phyloP scores from a whole-genome alignment of 1,284 basidiomycete species.

The Chalciporus piperatoides region DNA sequence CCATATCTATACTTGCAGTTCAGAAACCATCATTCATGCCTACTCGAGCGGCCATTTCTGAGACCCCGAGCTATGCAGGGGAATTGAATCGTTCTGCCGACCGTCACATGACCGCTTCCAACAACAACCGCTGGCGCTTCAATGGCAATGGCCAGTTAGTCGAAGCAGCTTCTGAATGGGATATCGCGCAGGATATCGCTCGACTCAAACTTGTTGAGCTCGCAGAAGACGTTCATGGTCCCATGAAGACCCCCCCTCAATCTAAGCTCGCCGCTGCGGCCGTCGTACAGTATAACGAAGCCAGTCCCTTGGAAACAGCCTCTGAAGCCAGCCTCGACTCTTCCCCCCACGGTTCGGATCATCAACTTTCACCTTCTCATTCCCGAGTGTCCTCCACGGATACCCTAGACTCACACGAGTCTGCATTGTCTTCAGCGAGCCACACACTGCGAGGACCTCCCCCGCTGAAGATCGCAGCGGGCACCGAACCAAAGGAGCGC shows the following conservation, averaged over 20 bases:
- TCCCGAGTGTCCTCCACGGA: conserved; percentile 76
- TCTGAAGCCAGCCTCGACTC: conserved; percentile 69
- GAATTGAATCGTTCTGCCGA: conserved; percentile 29
- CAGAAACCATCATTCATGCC: conserved; percentile 45
- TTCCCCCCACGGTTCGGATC: conserved; percentile 63
- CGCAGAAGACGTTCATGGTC: conserved; percentile 46
- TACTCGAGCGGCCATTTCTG: conserved; percentile 38
- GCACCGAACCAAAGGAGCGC: conserved; percentile 62
- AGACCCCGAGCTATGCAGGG: conserved; percentile 16
- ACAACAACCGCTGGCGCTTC: conserved; percentile 55
- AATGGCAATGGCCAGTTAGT: conserved; percentile 60
- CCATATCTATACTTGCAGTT: conserved; percentile 29
- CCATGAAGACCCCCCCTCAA: conserved; percentile 63
- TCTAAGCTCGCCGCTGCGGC: conserved; percentile 47
- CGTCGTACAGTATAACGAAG: conserved; percentile 56
- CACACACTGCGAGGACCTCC: conserved; percentile 53
- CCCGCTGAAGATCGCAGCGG: conserved; percentile 48
- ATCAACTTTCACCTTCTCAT: conserved; percentile 60
- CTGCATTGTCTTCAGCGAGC: conserved; percentile 46
- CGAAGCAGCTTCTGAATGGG: conserved; percentile 61
- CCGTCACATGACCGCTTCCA: conserved; percentile 29
- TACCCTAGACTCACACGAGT: conserved; percentile 58
- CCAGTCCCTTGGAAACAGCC: conserved; percentile 67
- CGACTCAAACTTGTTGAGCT: conserved; percentile 62
- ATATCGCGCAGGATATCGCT: conserved; percentile 67